Evolutionary conservation across 805 yeast genomes (phyloP).

Genomic region (Lipomyces sp.): DNA sequence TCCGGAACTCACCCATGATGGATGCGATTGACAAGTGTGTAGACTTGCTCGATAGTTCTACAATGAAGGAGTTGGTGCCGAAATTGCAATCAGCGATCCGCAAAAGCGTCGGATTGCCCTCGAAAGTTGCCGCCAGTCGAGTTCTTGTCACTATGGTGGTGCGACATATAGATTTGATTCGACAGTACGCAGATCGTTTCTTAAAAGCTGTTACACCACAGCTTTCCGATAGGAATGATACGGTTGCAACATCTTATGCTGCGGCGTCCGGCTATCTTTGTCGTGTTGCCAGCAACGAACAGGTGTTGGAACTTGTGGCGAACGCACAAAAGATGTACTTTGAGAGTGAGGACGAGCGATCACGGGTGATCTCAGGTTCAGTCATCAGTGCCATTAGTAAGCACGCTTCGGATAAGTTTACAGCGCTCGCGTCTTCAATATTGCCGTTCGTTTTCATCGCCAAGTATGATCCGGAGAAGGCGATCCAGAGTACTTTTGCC

Average conservation of each 20-base stretch:
- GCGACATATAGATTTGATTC: slow-evolving; percentile 54
- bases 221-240: slow-evolving; percentile 69
- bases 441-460: slow-evolving; percentile 83
- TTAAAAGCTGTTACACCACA: slow-evolving; percentile 63
- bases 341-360: slow-evolving; percentile 55
- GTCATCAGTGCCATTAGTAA: slow-evolving; percentile 61
- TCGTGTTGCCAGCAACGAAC: slow-evolving; percentile 60
- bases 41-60: slow-evolving; percentile 58
- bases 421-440: slow-evolving; percentile 62
- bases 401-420: slow-evolving; percentile 71
- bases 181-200: slow-evolving; percentile 65
- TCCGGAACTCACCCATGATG: slow-evolving; percentile 87
- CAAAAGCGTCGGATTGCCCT: slow-evolving; percentile 83
- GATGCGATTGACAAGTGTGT: slow-evolving; percentile 77
- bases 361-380: slow-evolving; percentile 47
- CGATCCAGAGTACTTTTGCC: slow-evolving; percentile 56
- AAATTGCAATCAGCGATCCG: slow-evolving; percentile 62
- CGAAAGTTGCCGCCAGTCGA: slow-evolving; percentile 82
- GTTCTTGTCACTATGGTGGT: slow-evolving; percentile 68
- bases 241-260: slow-evolving; percentile 77
- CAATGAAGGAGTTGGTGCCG: slow-evolving; percentile 56
- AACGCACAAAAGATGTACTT: slow-evolving; percentile 63
- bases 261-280: slow-evolving; percentile 78
- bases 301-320: slow-evolving; percentile 59
- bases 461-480: slow-evolving; percentile 62